Base-by-base conservation (phyloP, 208 protist genomes). In the Strigomonas culicis region DNA sequence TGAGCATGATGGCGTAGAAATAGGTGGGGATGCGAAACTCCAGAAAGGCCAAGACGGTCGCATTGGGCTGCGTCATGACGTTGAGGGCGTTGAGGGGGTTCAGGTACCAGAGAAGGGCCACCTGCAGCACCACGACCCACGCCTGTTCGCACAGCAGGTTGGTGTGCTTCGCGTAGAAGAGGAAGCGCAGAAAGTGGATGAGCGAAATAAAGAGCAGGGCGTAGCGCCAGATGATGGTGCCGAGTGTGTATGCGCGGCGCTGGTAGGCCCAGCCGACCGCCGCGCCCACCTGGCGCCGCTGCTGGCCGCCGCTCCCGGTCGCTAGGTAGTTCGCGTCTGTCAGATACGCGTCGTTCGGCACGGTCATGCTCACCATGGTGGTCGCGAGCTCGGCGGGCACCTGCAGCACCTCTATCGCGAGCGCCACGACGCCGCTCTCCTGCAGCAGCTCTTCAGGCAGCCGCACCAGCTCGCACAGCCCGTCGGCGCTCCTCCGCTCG, bases 1-100 rank as follows among this genome's bases (percentile, higher is more conserved):
- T 77, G 15, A 91, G 56, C 4, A 70, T 39, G 36, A 96, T 62
- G 31, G 83, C 77, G 47, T 87, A 60, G 63, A 93, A 96, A 78
- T 84, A 92, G 17, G 67, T 79, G 2, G 90, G 86, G 2, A 94
- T 52, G 53, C 80, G 84, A 55, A 83, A 81, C 61, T 96, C 87
- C 6, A 94, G 32, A 51, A 94, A 96, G 0, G 81, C 67, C 41
- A 96, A 70, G 27, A 88, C 70, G 1, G 74, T 32, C 30, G 82
- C 76, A 43, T 70, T 39, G 19, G 73, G 75, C 25, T 67, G 58
- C 34, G 47, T 65, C 4, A 43, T 44, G 46, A 90, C 60, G 63
- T 75, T 80, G 46, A 85, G 34, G 11, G 70, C 77, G 50, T 65
- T 77, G 7, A 95, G 59, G 30, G 90, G 90, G 63, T 95, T 73